These are phyloP conservation scores for Chaetomiaceae sp. DNA, from an alignment of 2,329 filamentous ascomycete genomes.

Conservation along the genomic window DNA sequence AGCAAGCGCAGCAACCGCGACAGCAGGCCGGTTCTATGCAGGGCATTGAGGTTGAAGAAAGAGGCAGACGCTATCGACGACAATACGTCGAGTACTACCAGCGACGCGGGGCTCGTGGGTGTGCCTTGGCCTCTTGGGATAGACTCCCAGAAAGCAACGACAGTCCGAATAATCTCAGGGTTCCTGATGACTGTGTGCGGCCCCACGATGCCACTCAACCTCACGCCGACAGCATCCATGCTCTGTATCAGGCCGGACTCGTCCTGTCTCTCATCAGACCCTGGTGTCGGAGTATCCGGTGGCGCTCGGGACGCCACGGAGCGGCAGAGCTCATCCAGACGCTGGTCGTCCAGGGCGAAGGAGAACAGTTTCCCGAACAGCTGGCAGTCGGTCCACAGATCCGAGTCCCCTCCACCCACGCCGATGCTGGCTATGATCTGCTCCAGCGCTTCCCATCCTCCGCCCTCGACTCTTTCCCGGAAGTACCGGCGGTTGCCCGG, in stretches of 20 bases:
- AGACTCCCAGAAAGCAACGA: constrained; percentile 59
- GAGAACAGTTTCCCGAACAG: constrained; percentile 77
- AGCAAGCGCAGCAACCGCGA: constrained; percentile 59
- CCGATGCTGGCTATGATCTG: constrained; percentile 64
- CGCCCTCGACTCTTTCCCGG: constrained; percentile 63
- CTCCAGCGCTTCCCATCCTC: constrained; percentile 73
- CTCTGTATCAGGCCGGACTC: constrained; percentile 7
- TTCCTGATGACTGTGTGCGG: constrained; percentile 50
- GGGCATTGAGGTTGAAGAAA: constrained; percentile 60
- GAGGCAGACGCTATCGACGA: constrained; percentile 53
- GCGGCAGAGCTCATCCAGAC: constrained; percentile 63
- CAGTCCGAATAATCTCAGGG: constrained; percentile 55
- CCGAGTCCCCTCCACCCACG: constrained; percentile 57
- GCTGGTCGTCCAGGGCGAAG: constrained; percentile 73
- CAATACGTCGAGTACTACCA: constrained; percentile 61
- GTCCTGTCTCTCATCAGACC: neutral
- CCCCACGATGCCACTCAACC: constrained; percentile 44
- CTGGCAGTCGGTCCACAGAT: constrained; percentile 62
- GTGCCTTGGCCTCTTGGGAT: constrained; percentile 44
- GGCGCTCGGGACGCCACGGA: constrained; percentile 32
- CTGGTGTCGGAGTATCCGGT: neutral
- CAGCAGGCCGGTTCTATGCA: constrained; percentile 67
- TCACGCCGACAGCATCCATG: constrained; percentile 29
- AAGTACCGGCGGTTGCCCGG: constrained; percentile 87
- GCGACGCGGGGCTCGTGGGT: constrained; percentile 47